Conservation (phyloP, 495 filamentous ascomycete genomes). For the Lepraria neglecta region DNA sequence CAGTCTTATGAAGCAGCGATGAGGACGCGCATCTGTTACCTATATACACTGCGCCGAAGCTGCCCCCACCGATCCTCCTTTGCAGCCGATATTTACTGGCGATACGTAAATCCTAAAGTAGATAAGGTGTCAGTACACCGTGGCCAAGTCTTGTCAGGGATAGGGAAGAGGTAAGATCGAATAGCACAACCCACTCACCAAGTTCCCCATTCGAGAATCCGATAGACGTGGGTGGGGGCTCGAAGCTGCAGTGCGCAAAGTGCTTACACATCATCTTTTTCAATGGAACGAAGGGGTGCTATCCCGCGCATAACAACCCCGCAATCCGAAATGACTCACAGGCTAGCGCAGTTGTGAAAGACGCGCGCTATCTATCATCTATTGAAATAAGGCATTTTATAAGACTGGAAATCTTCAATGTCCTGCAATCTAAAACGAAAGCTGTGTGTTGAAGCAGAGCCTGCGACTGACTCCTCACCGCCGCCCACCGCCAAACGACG, state of each 20-base stretch:
- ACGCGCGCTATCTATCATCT: too few relatives aligned
- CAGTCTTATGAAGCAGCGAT: too few relatives aligned
- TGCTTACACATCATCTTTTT: conserved; percentile 13
- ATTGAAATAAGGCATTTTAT: too few relatives aligned
- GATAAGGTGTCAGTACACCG: conserved; percentile 16
- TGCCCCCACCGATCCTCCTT: conserved; percentile 23
- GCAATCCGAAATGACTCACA: too few relatives aligned
- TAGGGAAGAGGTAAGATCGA: conserved; percentile 14
- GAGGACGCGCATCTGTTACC: too few relatives aligned
- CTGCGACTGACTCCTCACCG: background rate
- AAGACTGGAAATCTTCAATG: too few relatives aligned
- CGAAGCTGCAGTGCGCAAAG: conserved; percentile 10
- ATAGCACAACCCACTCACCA: conserved; percentile 4
- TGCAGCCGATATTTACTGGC: conserved; percentile 22
- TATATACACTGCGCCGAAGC: too few relatives aligned
- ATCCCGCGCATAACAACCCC: too few relatives aligned
- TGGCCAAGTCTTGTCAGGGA: background rate
- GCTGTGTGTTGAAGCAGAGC: background rate
- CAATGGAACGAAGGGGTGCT: background rate
- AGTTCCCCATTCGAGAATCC: conserved; percentile 12
- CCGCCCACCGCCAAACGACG: too few relatives aligned
- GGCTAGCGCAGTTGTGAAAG: too few relatives aligned
- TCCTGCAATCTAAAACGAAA: background rate
- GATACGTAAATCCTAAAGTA: conserved; percentile 24
- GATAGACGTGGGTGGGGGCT: conserved; percentile 6